Evolutionary conservation across 169 alveolate genomes (phyloP).

Genomic region (Sarcocystis neurona): DNA sequence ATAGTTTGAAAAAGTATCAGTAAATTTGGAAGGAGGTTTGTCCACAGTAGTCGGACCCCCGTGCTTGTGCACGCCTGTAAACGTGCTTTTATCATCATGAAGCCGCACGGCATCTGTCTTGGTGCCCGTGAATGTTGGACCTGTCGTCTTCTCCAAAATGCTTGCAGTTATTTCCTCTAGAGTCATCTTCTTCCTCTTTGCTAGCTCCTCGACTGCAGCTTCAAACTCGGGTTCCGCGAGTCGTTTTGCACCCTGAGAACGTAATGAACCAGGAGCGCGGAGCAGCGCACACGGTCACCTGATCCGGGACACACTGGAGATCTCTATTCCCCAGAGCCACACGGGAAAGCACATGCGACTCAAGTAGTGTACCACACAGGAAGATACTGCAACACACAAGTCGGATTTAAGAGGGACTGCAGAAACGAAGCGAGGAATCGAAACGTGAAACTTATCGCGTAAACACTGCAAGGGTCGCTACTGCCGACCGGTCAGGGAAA

Average conservation of each 20-base stretch:
- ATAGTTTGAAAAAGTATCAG: neutral
- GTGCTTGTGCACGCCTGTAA: slow-evolving; percentile 87
- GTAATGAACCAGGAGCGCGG: neutral
- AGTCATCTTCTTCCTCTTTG: slow-evolving; percentile 53
- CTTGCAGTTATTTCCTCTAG: slow-evolving; percentile 55
- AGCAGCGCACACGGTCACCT: neutral
- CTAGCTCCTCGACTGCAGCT: slow-evolving; percentile 66
- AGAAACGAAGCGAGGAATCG: too few relatives aligned
- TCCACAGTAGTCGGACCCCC: slow-evolving; percentile 89
- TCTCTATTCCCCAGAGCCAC: too few relatives aligned
- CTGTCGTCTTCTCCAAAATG: slow-evolving; percentile 75
- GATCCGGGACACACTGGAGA: too few relatives aligned
- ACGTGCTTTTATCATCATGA: slow-evolving; percentile 84
- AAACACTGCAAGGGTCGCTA: too few relatives aligned
- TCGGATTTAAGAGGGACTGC: too few relatives aligned
- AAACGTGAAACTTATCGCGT: too few relatives aligned
- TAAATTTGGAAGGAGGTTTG: slow-evolving; percentile 69
- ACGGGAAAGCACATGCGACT: too few relatives aligned
- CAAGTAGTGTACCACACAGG: too few relatives aligned
- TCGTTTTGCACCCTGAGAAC: slow-evolving; percentile 67
- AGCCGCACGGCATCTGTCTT: slow-evolving; percentile 85
- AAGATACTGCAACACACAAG: too few relatives aligned
- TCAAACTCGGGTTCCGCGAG: slow-evolving; percentile 72
- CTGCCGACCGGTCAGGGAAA: too few relatives aligned
- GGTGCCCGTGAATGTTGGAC: slow-evolving; percentile 87